Base-by-base conservation (phyloP, 2,329 filamentous ascomycete genomes). In the Pyrenophora graminea region DNA sequence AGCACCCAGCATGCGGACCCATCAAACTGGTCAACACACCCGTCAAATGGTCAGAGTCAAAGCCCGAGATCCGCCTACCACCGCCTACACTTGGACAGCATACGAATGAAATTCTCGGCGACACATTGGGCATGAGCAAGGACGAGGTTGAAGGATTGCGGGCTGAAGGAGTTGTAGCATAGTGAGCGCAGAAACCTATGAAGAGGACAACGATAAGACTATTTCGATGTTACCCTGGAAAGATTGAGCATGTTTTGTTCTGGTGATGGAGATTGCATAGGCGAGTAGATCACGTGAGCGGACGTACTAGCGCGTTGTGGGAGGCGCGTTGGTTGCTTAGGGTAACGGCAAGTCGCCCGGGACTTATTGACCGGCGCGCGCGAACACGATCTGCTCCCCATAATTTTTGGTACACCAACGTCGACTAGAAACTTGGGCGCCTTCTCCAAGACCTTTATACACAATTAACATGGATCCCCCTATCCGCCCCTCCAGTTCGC, bases 1-100 rank as follows among this genome's bases (percentile, higher is more conserved):
- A 96, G 0, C 94, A 99, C 69, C 84, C 84, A 4, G 79, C 81
- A 6, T 97, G 93, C 71, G 94, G 94, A 0, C 83, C 87, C 0
- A 87, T 99, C 57, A 92, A 91, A 74, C 78, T 99, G 68, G 88
- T 99, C 46, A 97, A 96, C 67, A 95, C 91, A 0, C 94, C 94
- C 0, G 87, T 99, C 52, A 99, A 99, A 72, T 96, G 91, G 72
- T 96, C 91, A 4, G 85, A 92, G 61, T 89, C 88, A 21, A 85
- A 82, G 61, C 91, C 92, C 0, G 83, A 85, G 3, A 85, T 96
- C 33, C 81, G 93, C 30, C 87, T 80, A 3, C 83, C 89, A 21
- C 94, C 94, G 15, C 94, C 94, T 1, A 89, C 87, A 6, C 76
- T 99, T 30, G 94, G 72, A 8, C 72, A 74, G 49, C 72, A 74